phyloP scores from a whole-genome alignment of 2,329 filamentous ascomycete genomes.

The Pleomassaria siparia region DNA sequence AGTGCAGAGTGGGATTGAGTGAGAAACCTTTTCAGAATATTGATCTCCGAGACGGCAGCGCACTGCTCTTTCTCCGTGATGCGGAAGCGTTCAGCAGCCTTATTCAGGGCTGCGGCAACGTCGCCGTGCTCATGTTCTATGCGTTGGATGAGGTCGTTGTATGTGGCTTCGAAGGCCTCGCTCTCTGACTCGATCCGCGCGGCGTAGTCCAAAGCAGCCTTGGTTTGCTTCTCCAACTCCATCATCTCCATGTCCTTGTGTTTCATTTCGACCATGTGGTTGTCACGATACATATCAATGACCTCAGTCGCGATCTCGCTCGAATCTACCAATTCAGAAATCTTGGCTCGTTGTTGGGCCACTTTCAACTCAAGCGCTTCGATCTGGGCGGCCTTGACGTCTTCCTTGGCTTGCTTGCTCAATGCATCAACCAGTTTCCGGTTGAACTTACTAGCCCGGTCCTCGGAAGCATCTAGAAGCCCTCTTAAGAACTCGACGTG shows the following conservation, averaged over 20 bases:
- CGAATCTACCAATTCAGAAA: slow-evolving; percentile 3
- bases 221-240: slow-evolving; percentile 3
- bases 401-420: slow-evolving; percentile 1
- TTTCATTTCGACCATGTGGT: not conserved
- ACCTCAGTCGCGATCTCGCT: slow-evolving; percentile 2
- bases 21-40: slow-evolving; percentile 7
- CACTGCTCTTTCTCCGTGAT: not conserved
- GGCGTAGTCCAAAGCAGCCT: no score
- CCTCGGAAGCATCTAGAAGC: slow-evolving; percentile 4
- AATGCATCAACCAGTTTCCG: slow-evolving; percentile 1
- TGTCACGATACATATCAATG: not conserved
- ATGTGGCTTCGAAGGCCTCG: slow-evolving; percentile 5
- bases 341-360: slow-evolving; percentile 1
- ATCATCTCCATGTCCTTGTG: slow-evolving; percentile 8
- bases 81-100: not conserved
- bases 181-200: slow-evolving; percentile 10
- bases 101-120: slow-evolving; percentile 4
- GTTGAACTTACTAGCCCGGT: slow-evolving; percentile 1
- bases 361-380: slow-evolving; percentile 3
- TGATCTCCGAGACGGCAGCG: slow-evolving; percentile 7
- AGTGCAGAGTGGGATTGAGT: slow-evolving; percentile 2
- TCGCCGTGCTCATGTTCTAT: slow-evolving; percentile 5
- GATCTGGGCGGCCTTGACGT: slow-evolving; percentile 3
- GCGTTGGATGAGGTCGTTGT: slow-evolving; percentile 4
- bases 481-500: slow-evolving; percentile 1